phyloP scores from a whole-genome alignment of 352 stramenopile species.

The Phytophthora boehmeriae region DNA sequence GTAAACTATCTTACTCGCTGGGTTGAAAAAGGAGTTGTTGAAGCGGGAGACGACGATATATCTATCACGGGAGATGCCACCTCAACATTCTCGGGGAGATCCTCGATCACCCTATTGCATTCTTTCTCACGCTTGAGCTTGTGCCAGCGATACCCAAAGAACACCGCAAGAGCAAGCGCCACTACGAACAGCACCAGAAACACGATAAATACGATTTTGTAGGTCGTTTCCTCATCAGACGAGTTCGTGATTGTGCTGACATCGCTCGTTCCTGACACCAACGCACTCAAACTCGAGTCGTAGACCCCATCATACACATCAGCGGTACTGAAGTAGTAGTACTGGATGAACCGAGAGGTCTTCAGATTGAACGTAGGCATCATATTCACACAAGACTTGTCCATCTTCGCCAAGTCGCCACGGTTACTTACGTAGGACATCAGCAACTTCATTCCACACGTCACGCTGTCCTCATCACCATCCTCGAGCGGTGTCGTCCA shows the following conservation, averaged over 20 bases:
- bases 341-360: constrained; percentile 17
- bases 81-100: constrained; percentile 15
- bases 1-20: constrained; percentile 1
- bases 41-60: constrained; percentile 7
- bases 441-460: constrained; percentile 54
- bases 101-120: constrained; percentile 9
- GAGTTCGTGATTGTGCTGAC: constrained; percentile 13
- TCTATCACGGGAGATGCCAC: constrained; percentile 11
- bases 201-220: constrained; percentile 53
- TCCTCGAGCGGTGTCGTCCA: constrained; percentile 34
- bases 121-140: constrained; percentile 28
- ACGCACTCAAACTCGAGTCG: constrained; percentile 22
- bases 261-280: neutral
- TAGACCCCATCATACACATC: constrained; percentile 49
- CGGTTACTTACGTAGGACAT: constrained; percentile 42
- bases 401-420: constrained; percentile 42
- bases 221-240: constrained; percentile 21
- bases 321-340: constrained; percentile 40
- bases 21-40: constrained; percentile 12
- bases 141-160: constrained; percentile 39
- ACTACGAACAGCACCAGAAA: constrained; percentile 49
- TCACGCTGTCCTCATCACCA: constrained; percentile 21
- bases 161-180: constrained; percentile 19
- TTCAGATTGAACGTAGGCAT: constrained; percentile 41
- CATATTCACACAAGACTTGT: constrained; percentile 50